A percentile compares a stretch with the other conserved stretches of the same genome.
phyloP scores from a whole-genome alignment of 23 red algal species.

The Gracilaria gracilis region DNA sequence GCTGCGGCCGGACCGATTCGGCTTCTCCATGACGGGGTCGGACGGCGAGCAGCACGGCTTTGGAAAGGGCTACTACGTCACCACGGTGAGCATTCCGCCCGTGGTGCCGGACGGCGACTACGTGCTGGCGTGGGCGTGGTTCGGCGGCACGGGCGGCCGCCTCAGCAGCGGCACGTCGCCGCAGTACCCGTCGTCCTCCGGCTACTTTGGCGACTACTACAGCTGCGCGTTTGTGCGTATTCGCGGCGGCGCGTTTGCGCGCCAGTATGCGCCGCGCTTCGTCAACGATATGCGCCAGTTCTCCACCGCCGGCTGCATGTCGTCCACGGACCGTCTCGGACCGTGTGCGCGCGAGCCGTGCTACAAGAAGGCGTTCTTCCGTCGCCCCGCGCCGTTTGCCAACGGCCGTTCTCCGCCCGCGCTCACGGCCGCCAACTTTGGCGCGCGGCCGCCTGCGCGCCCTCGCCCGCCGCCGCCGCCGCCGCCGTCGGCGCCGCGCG shows the following conservation, averaged over 20 bases:
- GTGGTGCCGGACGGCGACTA: conserved; percentile 72
- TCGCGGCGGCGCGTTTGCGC: conserved; percentile 9
- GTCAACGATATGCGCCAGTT: conserved; percentile 56
- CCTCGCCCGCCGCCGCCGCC: too few species aligned
- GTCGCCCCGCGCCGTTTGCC: conserved; percentile 20
- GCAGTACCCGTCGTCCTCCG: not conserved
- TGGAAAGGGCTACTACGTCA: conserved; percentile 51
- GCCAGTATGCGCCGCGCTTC: conserved; percentile 22
- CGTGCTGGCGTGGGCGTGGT: conserved; percentile 62
- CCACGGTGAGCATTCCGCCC: conserved; percentile 19
- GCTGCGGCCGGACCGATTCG: conserved; percentile 14
- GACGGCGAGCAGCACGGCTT: conserved; percentile 36
- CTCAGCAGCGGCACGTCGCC: not conserved
- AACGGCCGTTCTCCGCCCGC: not conserved
- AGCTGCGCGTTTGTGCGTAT: conserved; percentile 57
- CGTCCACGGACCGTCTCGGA: conserved; percentile 29
- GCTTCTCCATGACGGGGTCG: conserved; percentile 34
- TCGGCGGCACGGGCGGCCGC: conserved; percentile 43
- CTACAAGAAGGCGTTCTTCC: not conserved
- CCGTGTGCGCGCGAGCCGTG: conserved; percentile 57
- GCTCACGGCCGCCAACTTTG: conserved; percentile 19
- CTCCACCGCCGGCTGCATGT: conserved; percentile 41
- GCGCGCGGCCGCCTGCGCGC: too few species aligned
- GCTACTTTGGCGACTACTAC: conserved; percentile 61
- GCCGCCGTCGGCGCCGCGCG: too few species aligned